Percentiles rank a stretch among this genome's conserved stretches.
Evolutionary conservation across 202 grass and related monocot genomes (phyloP).

Genomic region (Hordeum pubiflorum): DNA sequence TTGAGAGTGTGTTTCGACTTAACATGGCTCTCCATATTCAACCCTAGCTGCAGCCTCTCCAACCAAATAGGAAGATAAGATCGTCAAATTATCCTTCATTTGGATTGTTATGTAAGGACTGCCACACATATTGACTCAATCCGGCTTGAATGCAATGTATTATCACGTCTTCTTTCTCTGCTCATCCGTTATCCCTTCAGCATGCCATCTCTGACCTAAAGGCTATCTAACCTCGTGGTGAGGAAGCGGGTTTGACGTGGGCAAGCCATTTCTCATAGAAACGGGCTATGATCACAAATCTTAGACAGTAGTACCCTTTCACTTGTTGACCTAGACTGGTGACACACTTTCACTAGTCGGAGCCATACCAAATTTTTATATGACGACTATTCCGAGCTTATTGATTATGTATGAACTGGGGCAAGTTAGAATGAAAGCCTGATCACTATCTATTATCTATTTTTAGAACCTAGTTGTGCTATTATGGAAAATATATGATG

Average conservation of each 20-base stretch:
- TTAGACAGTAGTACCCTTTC: not conserved
- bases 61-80: not conserved
- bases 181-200: not conserved
- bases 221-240: not conserved
- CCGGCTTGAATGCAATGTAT: not conserved
- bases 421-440: not conserved
- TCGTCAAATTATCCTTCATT: not conserved
- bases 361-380: not conserved
- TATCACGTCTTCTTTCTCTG: not conserved
- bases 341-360: not conserved
- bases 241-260: not conserved
- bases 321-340: not conserved
- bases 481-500: not conserved
- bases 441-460: not conserved
- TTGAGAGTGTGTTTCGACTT: not conserved
- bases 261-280: not conserved
- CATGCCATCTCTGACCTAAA: not conserved
- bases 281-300: no score
- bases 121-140: not conserved
- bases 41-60: not conserved
- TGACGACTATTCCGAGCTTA: not conserved
- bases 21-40: not conserved
- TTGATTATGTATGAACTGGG: not conserved
- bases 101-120: not conserved
- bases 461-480: not conserved